Base-by-base conservation (phyloP, 1,284 basidiomycete genomes). In the Pterulicium gracile region DNA sequence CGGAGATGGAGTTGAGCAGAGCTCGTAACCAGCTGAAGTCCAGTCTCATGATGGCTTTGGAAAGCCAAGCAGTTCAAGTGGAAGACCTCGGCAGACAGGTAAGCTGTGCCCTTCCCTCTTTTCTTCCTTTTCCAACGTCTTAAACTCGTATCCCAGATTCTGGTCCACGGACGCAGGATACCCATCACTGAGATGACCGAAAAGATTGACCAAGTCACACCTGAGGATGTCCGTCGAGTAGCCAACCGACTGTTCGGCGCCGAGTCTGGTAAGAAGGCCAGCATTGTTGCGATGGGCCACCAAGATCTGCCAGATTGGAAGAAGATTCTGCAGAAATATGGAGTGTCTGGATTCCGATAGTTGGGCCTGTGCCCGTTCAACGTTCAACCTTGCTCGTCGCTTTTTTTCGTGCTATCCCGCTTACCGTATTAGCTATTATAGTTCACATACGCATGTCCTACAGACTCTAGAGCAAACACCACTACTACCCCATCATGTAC, bases 21-120 rank as follows among this genome's bases (percentile, higher is more conserved):
- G 95, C 95, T 32, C 94, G 93, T 72, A 98, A 98, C 61, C 95
- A 98, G 72, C 77, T 98, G 51, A 94, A 94, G 68, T 88, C 84
- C 41, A 88, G 84, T 50, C 67, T 98, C 53, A 88, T 95, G 67
- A 98, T 98, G 95, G 90, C 92, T 3, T 68, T 98, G 40, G 95
- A 98, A 69, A 93, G 89, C 57, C 70, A 90, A 32, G 71, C 89
- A 19, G 82, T 97, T 2, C 90, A 92, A 58, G 90, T 94, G 1
- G 92, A 95, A 62, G 91, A 93, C 65, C 70, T 90, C 13, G 88
- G 88, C 24, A 72, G 87, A 54, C 84, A 87, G 77, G 81, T 82
- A 54, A n/a, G 67, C 50, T 36, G 48, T 18, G 18, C 21, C 39
- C 49, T 20, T 4, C 43, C 42, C 18, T 47, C 34, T 43, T 42